A percentile compares a stretch with the other conserved stretches of the same genome.
phyloP scores from a whole-genome alignment of 257 asterid species.

The Nicotiana paniculata region DNA sequence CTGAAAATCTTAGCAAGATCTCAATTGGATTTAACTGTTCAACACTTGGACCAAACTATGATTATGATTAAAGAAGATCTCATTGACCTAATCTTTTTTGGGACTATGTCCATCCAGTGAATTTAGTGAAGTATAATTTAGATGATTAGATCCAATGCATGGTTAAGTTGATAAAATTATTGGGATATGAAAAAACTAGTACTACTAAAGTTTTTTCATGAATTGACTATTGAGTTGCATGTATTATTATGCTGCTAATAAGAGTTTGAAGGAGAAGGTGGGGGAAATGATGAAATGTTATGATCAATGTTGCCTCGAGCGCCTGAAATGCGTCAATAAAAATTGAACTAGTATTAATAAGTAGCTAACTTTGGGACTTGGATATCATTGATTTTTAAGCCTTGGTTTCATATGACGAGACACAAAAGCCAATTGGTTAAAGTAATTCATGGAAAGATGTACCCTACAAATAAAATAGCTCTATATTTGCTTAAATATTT shows the following conservation, averaged over 20 bases:
- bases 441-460: not conserved
- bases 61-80: not conserved
- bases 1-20: not conserved
- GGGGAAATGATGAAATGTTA: slow-evolving; percentile 31
- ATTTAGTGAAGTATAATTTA: not conserved
- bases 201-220: slow-evolving; percentile 6
- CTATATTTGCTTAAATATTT: not conserved
- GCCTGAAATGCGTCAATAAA: not conserved
- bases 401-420: slow-evolving; percentile 5
- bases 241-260: not conserved
- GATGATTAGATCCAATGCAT: slow-evolving; percentile 6
- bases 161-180: slow-evolving; percentile 21
- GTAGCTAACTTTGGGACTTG: not conserved
- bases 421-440: not conserved
- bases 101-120: not conserved
- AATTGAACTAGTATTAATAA: not conserved
- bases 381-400: slow-evolving; percentile 6
- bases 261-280: slow-evolving; percentile 25
- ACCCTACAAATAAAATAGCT: not conserved
- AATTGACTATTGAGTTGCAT: not conserved
- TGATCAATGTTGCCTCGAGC: slow-evolving; percentile 4
- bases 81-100: not conserved
- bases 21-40: not conserved
- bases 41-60: not conserved
- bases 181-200: slow-evolving; percentile 22